A percentile compares a stretch with the other conserved stretches of the same genome.
phyloP scores from a whole-genome alignment of 345 rosid species.

The Cardamine occulta region DNA sequence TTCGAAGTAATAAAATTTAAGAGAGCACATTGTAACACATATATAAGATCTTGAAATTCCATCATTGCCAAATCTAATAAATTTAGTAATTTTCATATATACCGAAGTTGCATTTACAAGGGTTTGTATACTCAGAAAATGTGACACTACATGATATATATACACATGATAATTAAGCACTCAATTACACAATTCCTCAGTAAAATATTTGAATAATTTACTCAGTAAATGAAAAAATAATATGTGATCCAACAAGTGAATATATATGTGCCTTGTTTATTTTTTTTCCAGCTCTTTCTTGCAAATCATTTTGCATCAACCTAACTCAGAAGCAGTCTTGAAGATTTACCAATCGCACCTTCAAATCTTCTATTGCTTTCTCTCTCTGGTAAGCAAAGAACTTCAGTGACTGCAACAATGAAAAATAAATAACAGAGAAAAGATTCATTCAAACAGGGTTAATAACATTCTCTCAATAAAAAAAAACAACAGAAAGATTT shows the following conservation, averaged over 20 bases:
- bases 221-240: conserved; percentile 8
- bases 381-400: conserved; percentile 65
- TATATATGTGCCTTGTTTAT: not conserved
- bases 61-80: not conserved
- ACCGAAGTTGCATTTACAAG: conserved; percentile 8
- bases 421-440: conserved; percentile 6
- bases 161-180: not conserved
- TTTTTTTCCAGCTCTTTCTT: conserved; percentile 7
- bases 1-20: not conserved
- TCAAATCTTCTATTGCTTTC: conserved; percentile 54
- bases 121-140: conserved; percentile 7
- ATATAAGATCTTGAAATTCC: not conserved
- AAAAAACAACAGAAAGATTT: not conserved
- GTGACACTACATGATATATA: not conserved
- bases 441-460: not conserved
- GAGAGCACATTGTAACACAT: not conserved
- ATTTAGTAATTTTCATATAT: not conserved
- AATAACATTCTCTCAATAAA: not conserved
- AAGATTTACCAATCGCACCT: conserved; percentile 53
- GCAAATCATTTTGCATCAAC: conserved; percentile 30
- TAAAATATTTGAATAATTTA: not conserved
- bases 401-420: conserved; percentile 67
- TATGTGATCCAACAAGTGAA: conserved; percentile 9
- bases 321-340: conserved; percentile 30
- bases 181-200: not conserved